A percentile compares a stretch with the other conserved stretches of the same genome.
Evolutionary conservation across 345 rosid species (phyloP).

Genomic region (Microcos paniculata): DNA sequence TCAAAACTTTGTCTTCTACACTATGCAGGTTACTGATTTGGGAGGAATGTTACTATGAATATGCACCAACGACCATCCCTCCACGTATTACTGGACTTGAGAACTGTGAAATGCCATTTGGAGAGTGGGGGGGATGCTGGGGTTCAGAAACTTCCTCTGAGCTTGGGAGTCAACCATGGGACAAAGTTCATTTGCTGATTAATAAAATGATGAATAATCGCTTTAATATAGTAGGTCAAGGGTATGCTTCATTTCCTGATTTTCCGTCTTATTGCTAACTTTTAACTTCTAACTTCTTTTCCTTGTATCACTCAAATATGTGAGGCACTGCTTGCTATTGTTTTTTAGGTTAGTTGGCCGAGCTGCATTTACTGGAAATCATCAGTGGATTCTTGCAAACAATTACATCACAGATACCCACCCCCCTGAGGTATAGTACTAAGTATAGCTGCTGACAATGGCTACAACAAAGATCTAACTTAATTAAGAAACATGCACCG

Average conservation of each 20-base stretch:
- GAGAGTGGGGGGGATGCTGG: slow-evolving; percentile 43
- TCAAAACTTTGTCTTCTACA: slow-evolving; percentile 4
- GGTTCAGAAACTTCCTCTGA: slow-evolving; percentile 32
- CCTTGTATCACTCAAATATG: not conserved
- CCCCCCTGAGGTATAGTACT: slow-evolving; percentile 67
- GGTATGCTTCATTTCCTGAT: slow-evolving; percentile 43
- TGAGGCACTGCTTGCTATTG: slow-evolving; percentile 11
- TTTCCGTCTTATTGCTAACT: not conserved
- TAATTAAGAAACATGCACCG: not conserved
- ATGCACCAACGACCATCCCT: slow-evolving; percentile 31
- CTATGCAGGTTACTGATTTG: slow-evolving; percentile 75
- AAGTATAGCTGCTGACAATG: not conserved
- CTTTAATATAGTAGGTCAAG: slow-evolving; percentile 77
- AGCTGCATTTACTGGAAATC: slow-evolving; percentile 86
- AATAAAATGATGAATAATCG: slow-evolving; percentile 77
- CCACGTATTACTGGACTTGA: slow-evolving; percentile 29
- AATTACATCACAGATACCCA: slow-evolving; percentile 48
- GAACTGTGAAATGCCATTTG: slow-evolving; percentile 29
- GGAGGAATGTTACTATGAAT: slow-evolving; percentile 78
- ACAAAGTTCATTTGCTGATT: slow-evolving; percentile 50
- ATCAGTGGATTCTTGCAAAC: slow-evolving; percentile 77
- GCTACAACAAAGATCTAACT: not conserved
- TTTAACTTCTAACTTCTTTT: not conserved
- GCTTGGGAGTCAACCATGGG: slow-evolving; percentile 37
- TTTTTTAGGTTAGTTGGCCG: slow-evolving; percentile 75